Evolutionary conservation across 1,284 basidiomycete genomes (phyloP).

Genomic region (Trametes versicolor): DNA sequence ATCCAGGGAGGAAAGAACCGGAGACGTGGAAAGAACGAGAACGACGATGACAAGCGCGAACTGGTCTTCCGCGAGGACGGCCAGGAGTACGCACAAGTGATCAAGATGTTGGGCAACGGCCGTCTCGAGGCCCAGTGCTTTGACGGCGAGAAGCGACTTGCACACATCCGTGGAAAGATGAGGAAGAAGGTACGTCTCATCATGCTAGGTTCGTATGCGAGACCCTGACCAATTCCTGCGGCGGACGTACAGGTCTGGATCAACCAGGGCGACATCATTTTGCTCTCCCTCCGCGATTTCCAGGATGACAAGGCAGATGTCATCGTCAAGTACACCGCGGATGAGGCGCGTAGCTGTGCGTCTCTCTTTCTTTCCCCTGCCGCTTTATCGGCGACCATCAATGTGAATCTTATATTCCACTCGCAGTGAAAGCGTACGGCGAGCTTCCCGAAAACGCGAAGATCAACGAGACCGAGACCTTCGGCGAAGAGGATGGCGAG

Average conservation of each 20-base stretch:
- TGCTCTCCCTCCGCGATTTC: conserved; percentile 97
- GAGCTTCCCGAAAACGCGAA: conserved; percentile 98
- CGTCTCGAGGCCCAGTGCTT: conserved; percentile 97
- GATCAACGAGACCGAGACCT: conserved; percentile 97
- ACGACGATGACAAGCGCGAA: conserved; percentile 98
- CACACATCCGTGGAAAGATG: conserved; percentile 99
- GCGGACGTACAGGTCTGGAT: conserved; percentile 92
- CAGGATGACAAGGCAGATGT: conserved; percentile 99
- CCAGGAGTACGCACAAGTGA: conserved; percentile 99
- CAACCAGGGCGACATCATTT: conserved; percentile 97
- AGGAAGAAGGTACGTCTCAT: conserved; percentile 89
- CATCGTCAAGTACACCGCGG: conserved; percentile 98
- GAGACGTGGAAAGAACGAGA: conserved; percentile 99
- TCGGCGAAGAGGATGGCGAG: conserved; percentile 91
- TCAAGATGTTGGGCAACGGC: conserved; percentile 99
- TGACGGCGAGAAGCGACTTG: conserved; percentile 97
- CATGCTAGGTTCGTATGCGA: not conserved
- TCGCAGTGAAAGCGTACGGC: conserved; percentile 92
- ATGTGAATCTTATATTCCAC: conserved; percentile 11
- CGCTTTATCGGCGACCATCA: conserved; percentile 14
- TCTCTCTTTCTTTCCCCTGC: conserved; percentile 28
- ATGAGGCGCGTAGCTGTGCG: conserved; percentile 88
- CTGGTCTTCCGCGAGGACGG: conserved; percentile 99
- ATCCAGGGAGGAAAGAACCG: conserved; percentile 97
- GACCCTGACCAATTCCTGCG: not conserved